Percentiles rank a stretch among this genome's conserved stretches.
Conservation (phyloP, 2,329 filamentous ascomycete genomes). For the Pezicula carpinea region DNA sequence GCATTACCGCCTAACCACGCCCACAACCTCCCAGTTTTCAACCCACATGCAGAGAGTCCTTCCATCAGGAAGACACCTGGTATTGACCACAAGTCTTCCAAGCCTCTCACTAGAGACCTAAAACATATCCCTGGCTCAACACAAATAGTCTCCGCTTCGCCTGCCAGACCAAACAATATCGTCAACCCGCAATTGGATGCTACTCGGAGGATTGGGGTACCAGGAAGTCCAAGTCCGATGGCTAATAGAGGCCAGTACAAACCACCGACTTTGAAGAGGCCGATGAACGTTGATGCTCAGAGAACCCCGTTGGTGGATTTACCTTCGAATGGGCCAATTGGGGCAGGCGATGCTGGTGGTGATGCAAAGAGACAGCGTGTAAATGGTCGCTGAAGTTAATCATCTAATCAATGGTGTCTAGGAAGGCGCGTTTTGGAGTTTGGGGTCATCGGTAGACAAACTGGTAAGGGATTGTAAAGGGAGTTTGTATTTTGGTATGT, state of each 20-base stretch:
- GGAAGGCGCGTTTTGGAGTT: no score
- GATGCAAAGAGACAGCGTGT: constrained; percentile 30
- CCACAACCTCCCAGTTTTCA: constrained; percentile 54
- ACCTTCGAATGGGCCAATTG: constrained; percentile 22
- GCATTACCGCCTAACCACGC: constrained; percentile 33
- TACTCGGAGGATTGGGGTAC: constrained; percentile 54
- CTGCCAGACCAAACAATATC: constrained; percentile 35
- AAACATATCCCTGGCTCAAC: constrained; percentile 42
- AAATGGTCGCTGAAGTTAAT: constrained; percentile 6
- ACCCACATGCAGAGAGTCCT: constrained; percentile 72
- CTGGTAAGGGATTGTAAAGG: no score
- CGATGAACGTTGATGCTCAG: constrained; percentile 11
- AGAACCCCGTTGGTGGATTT: constrained; percentile 25
- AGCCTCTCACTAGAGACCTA: constrained; percentile 59
- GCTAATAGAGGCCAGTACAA: constrained; percentile 55
- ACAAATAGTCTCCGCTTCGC: constrained; percentile 18
- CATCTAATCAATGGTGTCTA: no score
- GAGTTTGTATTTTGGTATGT: no score
- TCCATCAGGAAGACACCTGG: constrained; percentile 87
- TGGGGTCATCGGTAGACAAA: no score
- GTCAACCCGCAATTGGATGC: constrained; percentile 51
- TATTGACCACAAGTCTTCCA: constrained; percentile 72
- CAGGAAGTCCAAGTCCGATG: constrained; percentile 49
- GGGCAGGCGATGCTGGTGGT: constrained; percentile 10
- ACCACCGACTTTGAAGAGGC: constrained; percentile 47